Evolutionary conservation across 768 basidiomycete species (phyloP), one percentile per base, ranked within the genome.

Genomic region (Chlorophyllum brunneum): DNA sequence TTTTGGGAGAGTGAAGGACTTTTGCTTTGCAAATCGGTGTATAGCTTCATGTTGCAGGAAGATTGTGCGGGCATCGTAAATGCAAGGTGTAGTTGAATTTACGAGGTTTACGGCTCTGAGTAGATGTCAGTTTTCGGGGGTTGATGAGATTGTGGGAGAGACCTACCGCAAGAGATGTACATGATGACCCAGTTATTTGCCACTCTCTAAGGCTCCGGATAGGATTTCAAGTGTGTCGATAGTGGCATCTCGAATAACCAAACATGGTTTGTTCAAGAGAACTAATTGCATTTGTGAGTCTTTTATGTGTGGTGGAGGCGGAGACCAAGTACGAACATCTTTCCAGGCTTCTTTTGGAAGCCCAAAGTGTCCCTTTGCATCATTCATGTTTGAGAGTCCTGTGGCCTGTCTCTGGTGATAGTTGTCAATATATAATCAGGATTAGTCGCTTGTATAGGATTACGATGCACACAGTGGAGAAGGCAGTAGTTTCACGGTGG

Each of bases 111-210:
- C 67, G 15, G 67, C 67, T 70, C 51, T 10, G 37, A 9, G 23
- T 18, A n/a, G n/a, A 33, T 16, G 16, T 37, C 48, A 20, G 50
- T 29, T 42, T 39, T 37, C 13, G 29, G 3, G 8, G 24, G 27
- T 20, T 20, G 5, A 37, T 15, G 16, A 30, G 22, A 9, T 38
- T 16, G 24, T 15, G 24, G 52, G 3, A 34, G 13, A 15, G 3
- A 66, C 76, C 41, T 27, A 90, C 91, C 82, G 68, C 86, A 75
- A 2, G 94, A 92, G 22, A 93, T 78, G 63, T 94, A 97, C 15
- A 95, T 66, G 15, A 92, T 89, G 18, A 95, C 76, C 88, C 91
- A 94, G 23, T 79, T 77, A 18, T 79, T 76, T 2, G 76, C 66
- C 8, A 9, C 29, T 20, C 6, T 66, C 59, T n/a, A 64, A 70